Base-by-base conservation (phyloP, 345 rosid species). In the Eucalyptus cladocalyx region DNA sequence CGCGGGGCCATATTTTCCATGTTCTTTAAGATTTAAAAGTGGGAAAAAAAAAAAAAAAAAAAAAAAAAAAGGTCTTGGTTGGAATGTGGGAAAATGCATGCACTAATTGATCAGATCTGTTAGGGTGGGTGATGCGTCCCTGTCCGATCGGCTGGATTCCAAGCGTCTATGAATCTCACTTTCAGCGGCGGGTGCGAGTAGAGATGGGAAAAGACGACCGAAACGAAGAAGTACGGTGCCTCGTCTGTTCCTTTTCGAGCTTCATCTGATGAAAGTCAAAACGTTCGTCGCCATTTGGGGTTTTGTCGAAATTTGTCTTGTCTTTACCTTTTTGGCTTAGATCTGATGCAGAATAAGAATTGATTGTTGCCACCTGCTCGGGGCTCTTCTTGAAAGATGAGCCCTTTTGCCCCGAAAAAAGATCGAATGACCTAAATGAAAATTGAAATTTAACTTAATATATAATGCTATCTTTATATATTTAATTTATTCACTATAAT, bases 391-490 rank as follows among this genome's bases (percentile, higher is more conserved):
- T 12, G 69, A 60, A 28, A 28, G 6, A 28, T 60, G 32, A 60
- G 69, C 8, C 32, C 32, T 28, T 60, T 60, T 28, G 67, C 67
- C 32, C 53, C 19, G 2, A 2, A 28, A 28, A 24, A 24, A 60
- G 7, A 60, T 6, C 6, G 4, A 28, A 28, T 12, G 1, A 60
- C 2, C 6, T 3, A 11, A 60, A 9, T 60, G 34, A 6, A 11
- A 28, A 60, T 1, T 4, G 4, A 60, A 60, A 4, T 60, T 60
- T 28, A 60, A 28, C 0, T 60, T 13, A 5, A 28, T 3, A 3
- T 1, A 1, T 24, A 12, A 5, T 0, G 0, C 1, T 0, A 1
- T 12, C 4, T 60, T 28, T 28, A 6, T 3, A 28, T 28, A 28
- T 60, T 28, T 28, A 60, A 60, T 28, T 60, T 26, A 6, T 28